Percentiles rank a stretch among this genome's conserved stretches.
Conservation (phyloP, 1,284 basidiomycete genomes). For the Calocybe gambosa region DNA sequence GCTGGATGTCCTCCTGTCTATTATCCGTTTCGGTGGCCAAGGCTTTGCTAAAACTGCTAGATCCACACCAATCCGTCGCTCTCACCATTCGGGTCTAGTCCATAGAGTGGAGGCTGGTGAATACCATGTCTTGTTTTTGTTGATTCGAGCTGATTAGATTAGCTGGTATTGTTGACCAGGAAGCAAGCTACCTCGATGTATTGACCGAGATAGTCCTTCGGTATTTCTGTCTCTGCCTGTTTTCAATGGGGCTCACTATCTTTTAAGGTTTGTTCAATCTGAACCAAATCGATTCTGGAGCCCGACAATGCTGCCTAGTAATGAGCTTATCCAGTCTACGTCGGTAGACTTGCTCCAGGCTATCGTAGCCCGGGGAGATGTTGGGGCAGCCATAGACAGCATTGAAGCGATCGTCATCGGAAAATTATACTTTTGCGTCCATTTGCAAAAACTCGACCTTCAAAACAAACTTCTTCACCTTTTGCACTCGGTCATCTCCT, state of each 20-base stretch:
- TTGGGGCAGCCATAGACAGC: constrained; percentile 53
- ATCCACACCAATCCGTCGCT: constrained; percentile 53
- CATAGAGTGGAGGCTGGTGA: constrained; percentile 55
- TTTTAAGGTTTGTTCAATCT: constrained; percentile 63
- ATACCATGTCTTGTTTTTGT: constrained; percentile 14
- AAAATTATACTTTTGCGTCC: constrained; percentile 72
- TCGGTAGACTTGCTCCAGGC: constrained; percentile 80
- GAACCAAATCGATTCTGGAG: constrained; percentile 52
- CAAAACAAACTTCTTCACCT: constrained; percentile 93
- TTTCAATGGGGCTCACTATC: neutral
- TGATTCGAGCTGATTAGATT: neutral
- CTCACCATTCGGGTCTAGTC: constrained; percentile 52
- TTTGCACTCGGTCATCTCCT: constrained; percentile 79
- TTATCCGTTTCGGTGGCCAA: constrained; percentile 85
- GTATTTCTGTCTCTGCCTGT: constrained; percentile 35
- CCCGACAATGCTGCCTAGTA: constrained; percentile 53
- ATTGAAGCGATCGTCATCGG: constrained; percentile 71
- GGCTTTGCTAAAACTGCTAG: constrained; percentile 73
- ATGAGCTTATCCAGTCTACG: constrained; percentile 65
- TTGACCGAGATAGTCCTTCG: constrained; percentile 63
- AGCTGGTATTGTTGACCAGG: constrained; percentile 48
- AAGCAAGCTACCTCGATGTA: constrained; percentile 70
- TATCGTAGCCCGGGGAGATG: constrained; percentile 74
- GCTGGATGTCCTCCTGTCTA: constrained; percentile 69
- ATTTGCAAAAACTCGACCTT: constrained; percentile 66